Base-by-base conservation (phyloP, 768 basidiomycete species). In the Mycena sanguinolenta region DNA sequence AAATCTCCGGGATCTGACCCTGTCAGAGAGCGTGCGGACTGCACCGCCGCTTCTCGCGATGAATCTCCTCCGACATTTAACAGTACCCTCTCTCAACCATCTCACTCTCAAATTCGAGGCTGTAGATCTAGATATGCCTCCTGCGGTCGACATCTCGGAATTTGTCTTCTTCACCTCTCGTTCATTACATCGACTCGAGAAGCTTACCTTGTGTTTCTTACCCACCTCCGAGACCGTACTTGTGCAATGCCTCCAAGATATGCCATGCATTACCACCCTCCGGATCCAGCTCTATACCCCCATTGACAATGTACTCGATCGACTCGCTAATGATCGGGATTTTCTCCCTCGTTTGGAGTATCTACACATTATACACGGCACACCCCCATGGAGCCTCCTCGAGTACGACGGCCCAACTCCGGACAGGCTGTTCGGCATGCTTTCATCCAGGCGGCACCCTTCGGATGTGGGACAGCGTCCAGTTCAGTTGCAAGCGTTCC, bases 61-160 rank as follows among this genome's bases (percentile, higher is more conserved):
- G n/a, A n/a, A n/a, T n/a, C n/a, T n/a, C n/a, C n/a, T n/a, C n/a
- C 53, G 53, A 16, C 50, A 52, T 28, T 54, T 54, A 12, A 54
- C 27, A 54, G 16, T 30, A 4, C 53, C 53, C 53, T n/a, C 28
- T 54, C 16, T 54, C 16, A 54, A 28, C 2, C n/a, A 52, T 54
- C 19, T 54, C 30, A 27, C 50, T 25, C 53, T 54, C 53, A 28
- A 17, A 30, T 54, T 54, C 16, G 19, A 28, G 53, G n/a, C n/a
- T n/a, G n/a, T n/a, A n/a, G 14, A 52, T 17, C 12, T 16, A 4
- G 50, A 52, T 7, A 38, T 14, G 8, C 36, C 8, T 38, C 50
- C 50, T 9, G 9, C 23, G 9, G 50, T 21, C 50, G 50, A 52
- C 23, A 52, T 52, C 50, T 52, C 50, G 10, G 25, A 52, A 14